A percentile compares a stretch with the other conserved stretches of the same genome.
phyloP scores from a whole-genome alignment of 2,329 filamentous ascomycete genomes.

The Exutisphaerella laricina region DNA sequence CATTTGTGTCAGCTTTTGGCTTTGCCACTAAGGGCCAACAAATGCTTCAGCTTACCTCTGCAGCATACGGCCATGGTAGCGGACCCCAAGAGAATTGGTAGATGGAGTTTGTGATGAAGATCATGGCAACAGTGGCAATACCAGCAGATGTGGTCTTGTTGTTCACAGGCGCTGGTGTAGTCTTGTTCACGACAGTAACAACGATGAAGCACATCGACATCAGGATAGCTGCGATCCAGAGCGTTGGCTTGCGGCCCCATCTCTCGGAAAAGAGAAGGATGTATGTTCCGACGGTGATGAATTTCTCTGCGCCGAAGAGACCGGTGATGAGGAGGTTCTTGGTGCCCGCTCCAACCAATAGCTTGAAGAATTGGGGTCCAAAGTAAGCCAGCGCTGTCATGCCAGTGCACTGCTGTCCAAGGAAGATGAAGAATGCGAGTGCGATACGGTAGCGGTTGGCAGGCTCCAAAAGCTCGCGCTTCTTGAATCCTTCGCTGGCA shows the following conservation, averaged over 20 bases:
- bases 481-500: slow-evolving; percentile 34
- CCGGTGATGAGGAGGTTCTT: slow-evolving; percentile 47
- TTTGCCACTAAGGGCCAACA: too few relatives aligned
- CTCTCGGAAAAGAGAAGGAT: slow-evolving; percentile 49
- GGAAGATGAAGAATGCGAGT: slow-evolving; percentile 45
- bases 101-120: slow-evolving; percentile 51
- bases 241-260: slow-evolving; percentile 37
- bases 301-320: slow-evolving; percentile 51
- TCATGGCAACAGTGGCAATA: slow-evolving; percentile 50
- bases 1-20: too few relatives aligned
- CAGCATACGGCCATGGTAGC: slow-evolving; percentile 46
- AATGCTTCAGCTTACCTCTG: slow-evolving; percentile 26
- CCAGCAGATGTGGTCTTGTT: slow-evolving; percentile 35
- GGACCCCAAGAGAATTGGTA: slow-evolving; percentile 52
- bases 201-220: slow-evolving; percentile 36
- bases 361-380: slow-evolving; percentile 51
- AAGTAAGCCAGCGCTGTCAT: slow-evolving; percentile 52
- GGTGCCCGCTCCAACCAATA: slow-evolving; percentile 45
- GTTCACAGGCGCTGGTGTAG: slow-evolving; percentile 23
- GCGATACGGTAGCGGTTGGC: slow-evolving; percentile 44
- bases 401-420: slow-evolving; percentile 50
- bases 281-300: slow-evolving; percentile 44
- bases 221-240: slow-evolving; percentile 24
- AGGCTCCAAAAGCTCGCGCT: slow-evolving; percentile 41
- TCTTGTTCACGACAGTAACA: slow-evolving; percentile 32